phyloP scores from a whole-genome alignment of 1,284 basidiomycete species.

The Macrocybe sp. region DNA sequence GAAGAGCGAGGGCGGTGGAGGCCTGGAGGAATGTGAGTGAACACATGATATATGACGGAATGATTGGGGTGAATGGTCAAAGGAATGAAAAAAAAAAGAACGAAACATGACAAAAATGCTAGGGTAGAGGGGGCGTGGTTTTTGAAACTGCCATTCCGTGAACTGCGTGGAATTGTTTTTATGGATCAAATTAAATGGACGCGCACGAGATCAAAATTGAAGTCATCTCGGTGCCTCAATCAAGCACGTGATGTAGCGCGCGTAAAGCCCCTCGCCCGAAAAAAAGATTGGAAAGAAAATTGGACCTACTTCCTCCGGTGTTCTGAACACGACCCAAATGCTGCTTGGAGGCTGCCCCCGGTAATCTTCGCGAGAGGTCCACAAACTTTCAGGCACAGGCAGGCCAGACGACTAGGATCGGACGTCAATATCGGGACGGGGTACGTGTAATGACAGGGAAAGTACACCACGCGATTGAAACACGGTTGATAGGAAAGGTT shows the following conservation, averaged over 20 bases:
- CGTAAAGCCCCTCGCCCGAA: constrained; percentile 1
- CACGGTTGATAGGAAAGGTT: constrained; percentile 30
- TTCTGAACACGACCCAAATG: constrained; percentile 53
- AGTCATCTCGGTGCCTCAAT: constrained; percentile 4
- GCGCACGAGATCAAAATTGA: neutral
- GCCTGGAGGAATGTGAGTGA: constrained; percentile 37
- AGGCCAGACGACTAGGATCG: constrained; percentile 23
- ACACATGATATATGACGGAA: neutral
- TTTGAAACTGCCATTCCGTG: constrained; percentile 19
- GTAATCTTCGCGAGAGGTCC: constrained; percentile 35
- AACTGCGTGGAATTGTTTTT: constrained; percentile 21
- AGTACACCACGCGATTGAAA: constrained; percentile 31
- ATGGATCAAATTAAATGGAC: neutral
- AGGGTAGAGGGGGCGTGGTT: constrained; percentile 12
- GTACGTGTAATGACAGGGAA: no score
- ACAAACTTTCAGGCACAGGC: constrained; percentile 29
- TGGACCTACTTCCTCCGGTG: constrained; percentile 53
- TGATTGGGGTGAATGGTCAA: neutral
- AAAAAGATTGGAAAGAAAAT: constrained; percentile 1
- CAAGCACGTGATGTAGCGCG: constrained; percentile 16
- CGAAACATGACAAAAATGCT: neutral
- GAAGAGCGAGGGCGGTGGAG: constrained; percentile 43
- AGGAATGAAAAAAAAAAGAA: neutral
- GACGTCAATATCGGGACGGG: constrained; percentile 8
- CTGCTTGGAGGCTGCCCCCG: constrained; percentile 22